A percentile compares a stretch with the other conserved stretches of the same genome.
These are phyloP conservation scores for Pleurotus platypus DNA, from an alignment of 768 basidiomycete genomes.

Conservation along the genomic window DNA sequence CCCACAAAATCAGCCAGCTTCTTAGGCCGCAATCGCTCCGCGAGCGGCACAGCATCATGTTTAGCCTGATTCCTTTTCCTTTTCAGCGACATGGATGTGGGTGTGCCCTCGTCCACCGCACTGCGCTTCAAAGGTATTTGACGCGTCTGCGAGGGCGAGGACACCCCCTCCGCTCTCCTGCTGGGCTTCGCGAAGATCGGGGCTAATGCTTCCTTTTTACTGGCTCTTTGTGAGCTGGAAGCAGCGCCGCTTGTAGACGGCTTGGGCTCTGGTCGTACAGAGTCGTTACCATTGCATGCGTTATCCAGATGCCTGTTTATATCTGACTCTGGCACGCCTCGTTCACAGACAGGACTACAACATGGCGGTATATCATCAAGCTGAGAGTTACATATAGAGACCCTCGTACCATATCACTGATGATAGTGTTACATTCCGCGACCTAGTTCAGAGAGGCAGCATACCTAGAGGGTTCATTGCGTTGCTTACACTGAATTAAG, in stretches of 20 bases:
- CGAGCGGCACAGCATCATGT: slow-evolving; percentile 49
- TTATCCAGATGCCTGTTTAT: slow-evolving; percentile 3
- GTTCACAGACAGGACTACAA: slow-evolving; percentile 3
- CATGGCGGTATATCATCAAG: too few relatives aligned
- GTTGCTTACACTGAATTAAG: not conserved
- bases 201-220: not conserved
- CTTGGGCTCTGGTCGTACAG: not conserved
- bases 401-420: not conserved
- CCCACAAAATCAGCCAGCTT: slow-evolving; percentile 67
- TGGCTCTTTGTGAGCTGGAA: not conserved
- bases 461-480: not conserved
- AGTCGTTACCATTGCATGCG: not conserved
- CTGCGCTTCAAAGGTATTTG: not conserved
- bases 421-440: too few relatives aligned
- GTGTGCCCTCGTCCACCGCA: not conserved
- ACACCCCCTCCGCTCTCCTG: not conserved
- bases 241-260: not conserved
- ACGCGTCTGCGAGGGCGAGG: not conserved
- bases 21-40: slow-evolving; percentile 70
- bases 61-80: slow-evolving; percentile 1
- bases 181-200: slow-evolving; percentile 2
- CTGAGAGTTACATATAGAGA: too few relatives aligned
- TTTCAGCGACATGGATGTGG: not conserved
- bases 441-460: not conserved
- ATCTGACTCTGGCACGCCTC: not conserved